These are phyloP conservation scores for Penstemon newberryi DNA, from an alignment of 257 asterid species.

Conservation along the genomic window DNA sequence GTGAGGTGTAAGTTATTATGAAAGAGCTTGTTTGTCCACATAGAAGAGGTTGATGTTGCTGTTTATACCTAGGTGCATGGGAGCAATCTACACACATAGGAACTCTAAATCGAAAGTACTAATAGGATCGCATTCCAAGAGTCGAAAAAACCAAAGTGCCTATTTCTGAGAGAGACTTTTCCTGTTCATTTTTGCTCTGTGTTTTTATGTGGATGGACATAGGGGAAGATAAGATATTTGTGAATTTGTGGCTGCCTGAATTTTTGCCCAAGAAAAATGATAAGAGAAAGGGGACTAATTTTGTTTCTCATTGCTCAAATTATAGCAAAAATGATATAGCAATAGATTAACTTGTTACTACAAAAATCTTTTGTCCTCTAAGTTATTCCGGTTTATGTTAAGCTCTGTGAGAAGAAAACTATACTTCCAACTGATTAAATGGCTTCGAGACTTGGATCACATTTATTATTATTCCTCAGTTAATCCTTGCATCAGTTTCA, in stretches of 20 bases:
- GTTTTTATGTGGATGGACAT: slow-evolving; percentile 33
- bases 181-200: slow-evolving; percentile 18
- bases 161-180: slow-evolving; percentile 19
- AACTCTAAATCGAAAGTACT: background rate
- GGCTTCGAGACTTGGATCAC: too few species aligned
- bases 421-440: too few species aligned
- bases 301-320: background rate
- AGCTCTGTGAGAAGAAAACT: too few species aligned
- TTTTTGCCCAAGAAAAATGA: background rate
- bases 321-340: too few species aligned
- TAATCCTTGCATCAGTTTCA: too few species aligned
- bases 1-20: background rate
- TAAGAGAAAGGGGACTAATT: background rate
- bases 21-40: slow-evolving; percentile 14
- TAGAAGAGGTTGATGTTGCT: slow-evolving; percentile 14
- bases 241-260: slow-evolving; percentile 2
- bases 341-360: too few species aligned
- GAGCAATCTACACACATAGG: slow-evolving; percentile 2
- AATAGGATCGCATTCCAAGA: slow-evolving; percentile 55
- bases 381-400: too few species aligned
- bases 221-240: slow-evolving; percentile 20
- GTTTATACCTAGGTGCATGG: background rate
- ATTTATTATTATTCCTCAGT: too few species aligned
- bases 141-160: slow-evolving; percentile 28
- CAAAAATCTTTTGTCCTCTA: too few species aligned